Base-by-base conservation (phyloP, 805 yeast species). In the Wickerhamomyces kurtzmanii region DNA sequence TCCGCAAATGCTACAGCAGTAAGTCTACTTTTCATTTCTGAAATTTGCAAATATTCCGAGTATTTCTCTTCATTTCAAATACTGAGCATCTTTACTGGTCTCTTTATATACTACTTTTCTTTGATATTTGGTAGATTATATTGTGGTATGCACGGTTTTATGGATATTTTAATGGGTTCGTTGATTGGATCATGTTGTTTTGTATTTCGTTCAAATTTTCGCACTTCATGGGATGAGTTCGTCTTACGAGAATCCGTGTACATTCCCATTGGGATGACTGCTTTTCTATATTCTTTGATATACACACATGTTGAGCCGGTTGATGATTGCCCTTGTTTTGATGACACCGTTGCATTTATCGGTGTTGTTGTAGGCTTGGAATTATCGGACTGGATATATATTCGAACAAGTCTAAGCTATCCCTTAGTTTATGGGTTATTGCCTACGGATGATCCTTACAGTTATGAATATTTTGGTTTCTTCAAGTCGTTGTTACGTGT, bases 91-190 rank as follows among this genome's bases (percentile, higher is more conserved):
- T n/a, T n/a, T n/a, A n/a, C n/a, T n/a, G n/a, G n/a, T n/a, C 39
- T 45, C 2, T 31, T 38, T 6, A 8, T 69, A 14, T 86, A 86
- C 49, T 75, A 73, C 43, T 33, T 63, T 20, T 71, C 86, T 6
- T 59, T 91, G 34, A 68, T 82, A 2, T 49, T 73, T 34, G 98
- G 98, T 12, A 63, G 98, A 31, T 45, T 89, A 8, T 89, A 91
- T 56, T 86, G 95, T 51, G 98, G 98, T 4, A 89, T 89, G 98
- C 98, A 91, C 55, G 97, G 98, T 3, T 68, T 82, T 34, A 53
- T 81, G 14, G 98, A 91, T 49, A 62, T 91, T 3, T 28, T 56
- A 1, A 47, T 69, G 12, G 98, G 98, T 5, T 55, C 71, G 0
- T 1, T 68, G 0, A 55, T 85, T 12, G 98, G 98, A 0, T 27